Conservation (phyloP, 495 filamentous ascomycete genomes). For the Choiromyces venosus region DNA sequence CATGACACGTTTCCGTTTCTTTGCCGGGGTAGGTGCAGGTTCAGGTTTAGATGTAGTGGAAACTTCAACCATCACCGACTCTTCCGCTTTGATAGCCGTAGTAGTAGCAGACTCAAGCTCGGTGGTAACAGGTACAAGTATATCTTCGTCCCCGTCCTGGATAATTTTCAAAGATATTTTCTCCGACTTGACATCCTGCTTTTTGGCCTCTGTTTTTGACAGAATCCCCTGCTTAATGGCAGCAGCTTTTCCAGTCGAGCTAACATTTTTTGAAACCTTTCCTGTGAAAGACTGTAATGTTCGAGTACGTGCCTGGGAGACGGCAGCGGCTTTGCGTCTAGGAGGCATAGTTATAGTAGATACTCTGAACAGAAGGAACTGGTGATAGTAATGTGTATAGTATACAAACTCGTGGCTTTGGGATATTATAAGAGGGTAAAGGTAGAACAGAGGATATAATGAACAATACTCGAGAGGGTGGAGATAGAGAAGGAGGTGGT, state of each 20-base stretch:
- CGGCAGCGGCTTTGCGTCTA: slow-evolving; percentile 28
- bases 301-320: slow-evolving; percentile 13
- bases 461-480: not conserved
- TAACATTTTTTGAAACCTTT: slow-evolving; percentile 30
- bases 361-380: not conserved
- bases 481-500: slow-evolving; percentile 2
- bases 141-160: slow-evolving; percentile 37
- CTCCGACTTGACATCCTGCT: not conserved
- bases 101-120: slow-evolving; percentile 1
- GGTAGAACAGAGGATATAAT: not conserved
- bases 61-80: not conserved
- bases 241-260: slow-evolving; percentile 18
- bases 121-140: slow-evolving; percentile 13
- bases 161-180: slow-evolving; percentile 19
- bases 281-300: slow-evolving; percentile 34
- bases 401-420: slow-evolving; percentile 18
- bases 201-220: slow-evolving; percentile 9
- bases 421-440: not conserved
- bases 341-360: slow-evolving; percentile 24
- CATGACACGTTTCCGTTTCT: slow-evolving; percentile 32
- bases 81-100: not conserved
- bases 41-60: slow-evolving; percentile 1
- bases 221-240: not conserved
- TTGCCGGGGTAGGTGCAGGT: not conserved
- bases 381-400: slow-evolving; percentile 31